Base-by-base conservation (phyloP, 129 eudicot genomes). In the Centrapalus pauciflorus region DNA sequence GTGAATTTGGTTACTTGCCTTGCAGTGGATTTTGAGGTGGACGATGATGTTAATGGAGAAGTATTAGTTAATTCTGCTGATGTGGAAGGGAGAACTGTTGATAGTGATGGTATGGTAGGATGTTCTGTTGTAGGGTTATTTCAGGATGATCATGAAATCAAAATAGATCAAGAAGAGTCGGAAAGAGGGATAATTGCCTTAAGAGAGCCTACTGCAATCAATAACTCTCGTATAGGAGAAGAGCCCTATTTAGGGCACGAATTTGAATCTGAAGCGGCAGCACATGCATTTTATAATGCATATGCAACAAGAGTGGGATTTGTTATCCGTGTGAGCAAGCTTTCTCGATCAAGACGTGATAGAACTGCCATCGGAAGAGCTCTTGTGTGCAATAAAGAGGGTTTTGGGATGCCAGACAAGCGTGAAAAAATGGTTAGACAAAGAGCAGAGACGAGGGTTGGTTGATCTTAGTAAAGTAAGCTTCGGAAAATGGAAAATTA, bases 291-390 rank as follows among this genome's bases (percentile, higher is more conserved):
- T 69, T 89, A 89, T 64, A 89, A 89, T 12, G 38, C 90, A 6
- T 89, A 89, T 70, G 97, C 97, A 20, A 89, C 95, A 8, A 74
- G 81, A 17, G 77, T 89, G 40, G 97, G 97, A 35, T 89, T 89
- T 54, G 77, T 89, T 35, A 81, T 89, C 11, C 90, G 95, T 33
- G 97, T 89, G 50, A 89, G 96, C 78, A 89, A 89, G 76, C 85
- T 89, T 29, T 86, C 97, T 55, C 82, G 97, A 76, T 89, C 97
- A 50, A 86, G 95, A 77, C 95, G 97, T 30, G 97, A 89, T 83
- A 95, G 97, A 19, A 67, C 90, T 0, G 88, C 95, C 7, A 89
- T 89, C 38, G 97, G 97, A 16, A 74, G 97, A 64, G 88, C 97
- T 24, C 83, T 89, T 63, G 97, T 89, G 49, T 89, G 97, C 73